Base-by-base conservation (phyloP, 2,329 filamentous ascomycete genomes). In the Neopestalotiopsis sp. region DNA sequence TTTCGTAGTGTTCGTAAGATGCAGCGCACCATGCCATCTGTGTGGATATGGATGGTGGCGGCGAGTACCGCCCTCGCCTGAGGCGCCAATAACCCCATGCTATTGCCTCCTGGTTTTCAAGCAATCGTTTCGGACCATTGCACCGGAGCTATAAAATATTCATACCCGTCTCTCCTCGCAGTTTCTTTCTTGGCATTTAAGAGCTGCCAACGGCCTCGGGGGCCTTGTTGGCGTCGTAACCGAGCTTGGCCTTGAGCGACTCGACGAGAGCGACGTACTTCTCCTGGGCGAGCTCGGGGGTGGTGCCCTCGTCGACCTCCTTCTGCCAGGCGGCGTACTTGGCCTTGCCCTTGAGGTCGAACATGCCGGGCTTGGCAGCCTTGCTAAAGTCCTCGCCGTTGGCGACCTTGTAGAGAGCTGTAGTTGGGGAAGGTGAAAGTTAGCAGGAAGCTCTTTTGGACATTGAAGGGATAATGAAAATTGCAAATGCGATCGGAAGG, bases 261-360 rank as follows among this genome's bases (percentile, higher is more conserved):
- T 94, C 90, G 72, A 96, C 89, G 71, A 91, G 84, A 74, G 86
- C 84, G 75, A 97, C 88, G 83, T 97, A 98, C 78, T 88, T 84
- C 79, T 89, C 85, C 88, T 97, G 92, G 24, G 94, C 94, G 72
- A 90, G 81, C 72, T 91, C 86, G 71, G 88, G 77, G 70, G 86
- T 88, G 73, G 90, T 78, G 65, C 86, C 88, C 70, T 90, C 86
- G 71, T 94, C 88, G 76, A 89, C 88, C 71, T 90, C 76, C 78
- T 90, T 87, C 82, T 94, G 84, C 94, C 94, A 97, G 67, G 91
- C 89, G 75, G 85, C 87, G 84, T 91, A 89, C 88, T 97, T 97
- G 76, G 89, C 89, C 84, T 96, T 97, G 83, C 85, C 90, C 85
- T 90, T 90, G 70, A 94, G 77, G 80, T 94, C 89, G 77, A 94